Conservation (phyloP, 192 early-diverging fungal species). For the Entomortierella parvispora region DNA sequence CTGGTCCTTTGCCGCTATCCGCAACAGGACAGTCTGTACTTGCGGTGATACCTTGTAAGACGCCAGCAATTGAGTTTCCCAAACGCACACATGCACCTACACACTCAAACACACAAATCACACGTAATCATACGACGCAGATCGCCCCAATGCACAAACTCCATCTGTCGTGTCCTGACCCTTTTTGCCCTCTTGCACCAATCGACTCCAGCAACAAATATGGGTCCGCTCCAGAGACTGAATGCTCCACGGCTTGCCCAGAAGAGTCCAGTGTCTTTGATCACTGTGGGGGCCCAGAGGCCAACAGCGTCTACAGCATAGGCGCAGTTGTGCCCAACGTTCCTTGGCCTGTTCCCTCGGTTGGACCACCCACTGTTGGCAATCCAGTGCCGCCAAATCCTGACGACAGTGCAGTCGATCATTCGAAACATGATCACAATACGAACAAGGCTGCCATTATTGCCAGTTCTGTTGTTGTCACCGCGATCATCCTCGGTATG, state of each 20-base stretch:
- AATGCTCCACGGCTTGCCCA: conserved; percentile 29
- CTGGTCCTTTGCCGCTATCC: conserved; percentile 38
- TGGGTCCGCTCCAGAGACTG: conserved; percentile 20
- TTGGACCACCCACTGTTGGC: conserved; percentile 1
- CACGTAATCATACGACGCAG: too few relatives aligned
- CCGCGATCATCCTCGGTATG: too few relatives aligned
- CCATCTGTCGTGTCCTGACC: not conserved
- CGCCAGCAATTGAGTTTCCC: too few relatives aligned
- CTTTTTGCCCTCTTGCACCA: not conserved
- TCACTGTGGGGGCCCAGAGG: conserved; percentile 36
- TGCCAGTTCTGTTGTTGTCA: not conserved
- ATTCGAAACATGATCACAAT: not conserved
- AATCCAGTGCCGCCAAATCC: conserved; percentile 3
- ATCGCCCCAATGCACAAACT: too few relatives aligned
- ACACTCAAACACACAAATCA: too few relatives aligned
- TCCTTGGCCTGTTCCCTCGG: conserved; percentile 20
- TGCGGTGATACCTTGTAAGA: conserved; percentile 45
- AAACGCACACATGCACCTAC: too few relatives aligned
- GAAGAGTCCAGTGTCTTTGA: conserved; percentile 34
- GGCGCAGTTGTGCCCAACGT: conserved; percentile 4
- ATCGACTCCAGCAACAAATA: conserved; percentile 39
- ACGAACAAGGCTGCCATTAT: not conserved
- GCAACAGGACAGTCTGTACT: conserved; percentile 40
- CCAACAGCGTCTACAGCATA: conserved; percentile 32
- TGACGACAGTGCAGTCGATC: not conserved